These are phyloP conservation scores for Pseudocercospora pini-densiflorae DNA, from an alignment of 2,329 filamentous ascomycete species.

Conservation along the genomic window DNA sequence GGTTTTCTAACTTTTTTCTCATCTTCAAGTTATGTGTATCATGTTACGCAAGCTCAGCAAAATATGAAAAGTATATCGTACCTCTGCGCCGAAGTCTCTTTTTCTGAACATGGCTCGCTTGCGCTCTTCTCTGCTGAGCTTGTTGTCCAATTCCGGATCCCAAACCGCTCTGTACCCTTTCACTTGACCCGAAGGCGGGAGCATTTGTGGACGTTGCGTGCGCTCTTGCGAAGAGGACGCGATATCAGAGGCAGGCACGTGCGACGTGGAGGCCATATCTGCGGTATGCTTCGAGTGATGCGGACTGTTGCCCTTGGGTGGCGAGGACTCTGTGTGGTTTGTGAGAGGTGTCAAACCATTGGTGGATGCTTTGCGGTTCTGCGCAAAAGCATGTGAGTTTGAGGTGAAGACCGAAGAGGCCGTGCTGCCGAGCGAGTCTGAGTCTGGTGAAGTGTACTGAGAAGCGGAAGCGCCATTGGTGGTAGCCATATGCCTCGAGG, in stretches of 20 bases:
- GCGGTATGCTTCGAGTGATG: slow-evolving; percentile 31
- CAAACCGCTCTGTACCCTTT: slow-evolving; percentile 65
- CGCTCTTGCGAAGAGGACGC: slow-evolving; percentile 44
- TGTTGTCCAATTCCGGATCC: slow-evolving; percentile 66
- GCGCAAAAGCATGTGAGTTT: slow-evolving; percentile 56
- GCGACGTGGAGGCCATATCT: slow-evolving; percentile 35
- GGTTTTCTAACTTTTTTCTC: slow-evolving; percentile 35
- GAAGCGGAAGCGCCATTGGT: slow-evolving; percentile 23
- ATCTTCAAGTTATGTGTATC: slow-evolving; percentile 40
- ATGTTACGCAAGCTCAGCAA: slow-evolving; percentile 45
- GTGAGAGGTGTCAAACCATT: slow-evolving; percentile 68
- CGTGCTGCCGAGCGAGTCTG: slow-evolving; percentile 67
- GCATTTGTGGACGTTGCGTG: slow-evolving; percentile 50
- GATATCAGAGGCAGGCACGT: slow-evolving; percentile 34
- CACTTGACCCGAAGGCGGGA: slow-evolving; percentile 55
- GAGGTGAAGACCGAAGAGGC: slow-evolving; percentile 73
- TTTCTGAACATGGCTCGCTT: slow-evolving; percentile 43
- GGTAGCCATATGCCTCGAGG: slow-evolving; percentile 17
- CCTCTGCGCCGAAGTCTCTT: slow-evolving; percentile 45
- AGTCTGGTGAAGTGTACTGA: slow-evolving; percentile 38
- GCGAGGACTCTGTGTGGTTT: slow-evolving; percentile 65
- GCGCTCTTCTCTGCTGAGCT: slow-evolving; percentile 61
- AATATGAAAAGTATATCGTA: slow-evolving; percentile 46
- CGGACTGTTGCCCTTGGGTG: slow-evolving; percentile 62
- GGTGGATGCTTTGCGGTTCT: slow-evolving; percentile 59